Base-by-base conservation (phyloP, 2,329 filamentous ascomycete genomes). In the Setomelanomma holmii region DNA sequence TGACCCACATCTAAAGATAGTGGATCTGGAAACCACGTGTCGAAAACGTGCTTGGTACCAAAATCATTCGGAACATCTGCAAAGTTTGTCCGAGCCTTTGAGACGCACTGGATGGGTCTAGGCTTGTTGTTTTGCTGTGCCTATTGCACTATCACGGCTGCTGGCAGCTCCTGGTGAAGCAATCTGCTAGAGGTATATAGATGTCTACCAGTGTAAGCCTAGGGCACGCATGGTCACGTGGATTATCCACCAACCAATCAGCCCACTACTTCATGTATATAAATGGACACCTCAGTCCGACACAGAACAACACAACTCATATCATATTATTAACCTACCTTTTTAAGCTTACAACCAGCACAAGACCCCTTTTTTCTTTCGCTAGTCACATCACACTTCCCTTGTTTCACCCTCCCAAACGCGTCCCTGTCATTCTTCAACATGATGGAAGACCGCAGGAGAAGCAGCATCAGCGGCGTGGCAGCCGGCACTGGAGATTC, bases 401-500 rank as follows among this genome's bases (percentile, higher is more conserved):
- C 12, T 30, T 7, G 7, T 30, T 12, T 7, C 24, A 30, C 7
- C 7, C 12, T 30, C 24, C 12, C 24, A 30, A 30, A 12, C 6
- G 12, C 6, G 12, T 7, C 6, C 12, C 16, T n/a, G 16, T 11
- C 12, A 36, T n/a, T 36, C n/a, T 16, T 8, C 34, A 14, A n/a
- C 34, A 36, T 16, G n/a, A 46, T 50, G 46, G 42, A 46, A 38
- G 20, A 17, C 30, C 46, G 41, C 12, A 30, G 42, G 19, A 43
- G 42, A 39, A 54, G 51, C 22, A 43, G 4, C 16, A 17, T 36
- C n/a, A n/a, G n/a, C n/a, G 34, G 14, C 34, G 14, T 58, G 20
- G 4, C 55, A 5, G 49, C 51, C 8, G 58, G 55, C n/a, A 36
- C 52, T 10, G 58, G 58, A 7, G 58, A 60, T 4, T 51, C 51